These are phyloP conservation scores for Salpingoeca rosetta DNA, from an alignment of 78 protist species.

Conservation along the genomic window DNA sequence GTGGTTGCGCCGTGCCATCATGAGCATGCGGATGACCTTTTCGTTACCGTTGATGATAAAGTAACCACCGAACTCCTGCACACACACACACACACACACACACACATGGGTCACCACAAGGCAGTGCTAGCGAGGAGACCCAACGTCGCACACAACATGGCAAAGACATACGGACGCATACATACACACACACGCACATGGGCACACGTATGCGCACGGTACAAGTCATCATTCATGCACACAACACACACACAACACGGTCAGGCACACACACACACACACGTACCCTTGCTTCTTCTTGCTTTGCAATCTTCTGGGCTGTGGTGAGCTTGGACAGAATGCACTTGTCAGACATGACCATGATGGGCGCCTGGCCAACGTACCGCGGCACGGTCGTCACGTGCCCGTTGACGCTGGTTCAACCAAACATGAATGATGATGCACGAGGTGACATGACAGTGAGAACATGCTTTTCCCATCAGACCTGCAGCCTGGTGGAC, in stretches of 20 bases:
- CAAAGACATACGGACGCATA: too few species aligned
- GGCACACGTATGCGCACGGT: too few species aligned
- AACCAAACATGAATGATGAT: too few species aligned
- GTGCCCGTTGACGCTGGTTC: too few species aligned
- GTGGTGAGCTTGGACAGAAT: not conserved
- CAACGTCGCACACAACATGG: not conserved
- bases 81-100: not conserved
- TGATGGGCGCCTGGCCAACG: slow-evolving; percentile 14
- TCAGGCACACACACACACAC: not conserved
- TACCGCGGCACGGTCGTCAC: not conserved
- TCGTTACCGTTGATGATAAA: slow-evolving; percentile 86
- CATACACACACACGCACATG: not conserved
- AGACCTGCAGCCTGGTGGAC: too few species aligned
- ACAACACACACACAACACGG: too few species aligned
- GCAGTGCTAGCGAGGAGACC: too few species aligned
- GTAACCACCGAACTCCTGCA: slow-evolving; percentile 87
- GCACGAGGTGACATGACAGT: too few species aligned
- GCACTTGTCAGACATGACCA: slow-evolving; percentile 20
- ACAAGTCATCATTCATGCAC: not conserved
- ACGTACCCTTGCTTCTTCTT: not conserved
- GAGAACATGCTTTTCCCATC: too few species aligned
- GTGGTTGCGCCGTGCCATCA: slow-evolving; percentile 62
- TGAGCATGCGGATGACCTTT: slow-evolving; percentile 74
- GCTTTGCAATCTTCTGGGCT: not conserved
- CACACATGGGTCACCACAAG: too few species aligned